Conservation (phyloP, 1,284 basidiomycete genomes). For the Ustilago lituana region DNA sequence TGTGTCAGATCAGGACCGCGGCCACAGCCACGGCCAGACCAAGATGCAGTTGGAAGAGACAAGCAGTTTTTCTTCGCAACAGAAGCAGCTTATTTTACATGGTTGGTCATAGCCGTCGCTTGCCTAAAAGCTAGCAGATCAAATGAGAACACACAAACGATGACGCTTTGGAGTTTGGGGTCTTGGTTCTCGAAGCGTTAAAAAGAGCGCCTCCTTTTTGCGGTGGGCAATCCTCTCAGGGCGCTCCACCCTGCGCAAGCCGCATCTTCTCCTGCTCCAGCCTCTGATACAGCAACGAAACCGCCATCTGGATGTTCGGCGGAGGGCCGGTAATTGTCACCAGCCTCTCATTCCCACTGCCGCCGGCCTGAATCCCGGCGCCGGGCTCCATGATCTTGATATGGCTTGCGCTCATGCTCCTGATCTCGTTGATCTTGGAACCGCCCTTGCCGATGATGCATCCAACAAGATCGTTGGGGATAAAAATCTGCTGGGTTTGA, state of each 20-base stretch:
- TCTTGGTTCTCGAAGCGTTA: too few species aligned
- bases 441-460: slow-evolving; percentile 99
- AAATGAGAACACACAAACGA: too few species aligned
- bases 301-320: slow-evolving; percentile 93
- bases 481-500: slow-evolving; percentile 98
- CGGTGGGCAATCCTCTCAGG: neutral
- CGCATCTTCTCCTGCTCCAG: slow-evolving; percentile 67
- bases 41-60: too few species aligned
- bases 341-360: slow-evolving; percentile 68
- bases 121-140: too few species aligned
- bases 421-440: slow-evolving; percentile 98
- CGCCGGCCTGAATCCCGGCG: slow-evolving; percentile 64
- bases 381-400: slow-evolving; percentile 98
- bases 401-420: slow-evolving; percentile 89
- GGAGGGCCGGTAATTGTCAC: slow-evolving; percentile 77
- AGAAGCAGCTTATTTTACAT: neutral
- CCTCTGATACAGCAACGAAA: slow-evolving; percentile 85
- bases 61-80: too few species aligned
- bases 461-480: slow-evolving; percentile 96
- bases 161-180: too few species aligned
- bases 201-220: too few species aligned
- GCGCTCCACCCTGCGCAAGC: slow-evolving; percentile 45
- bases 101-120: too few species aligned
- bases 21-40: too few species aligned
- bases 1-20: too few species aligned